Evolutionary conservation across 768 basidiomycete genomes (phyloP), one percentile per base, ranked within the genome.

Genomic region (Tephrocybe sp.): DNA sequence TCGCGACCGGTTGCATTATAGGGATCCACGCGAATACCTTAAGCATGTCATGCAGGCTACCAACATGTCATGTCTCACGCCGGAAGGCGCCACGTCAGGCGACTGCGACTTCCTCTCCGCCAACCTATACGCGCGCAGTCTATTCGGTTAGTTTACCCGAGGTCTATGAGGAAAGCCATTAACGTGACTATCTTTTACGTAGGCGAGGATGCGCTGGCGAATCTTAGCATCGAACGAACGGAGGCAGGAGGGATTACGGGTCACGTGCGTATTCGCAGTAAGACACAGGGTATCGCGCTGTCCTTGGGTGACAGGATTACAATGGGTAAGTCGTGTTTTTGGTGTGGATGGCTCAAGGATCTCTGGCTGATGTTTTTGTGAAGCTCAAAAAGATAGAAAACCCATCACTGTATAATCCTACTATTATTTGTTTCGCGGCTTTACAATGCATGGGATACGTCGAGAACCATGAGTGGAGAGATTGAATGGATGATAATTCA

Each of bases 81-180:
- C 95, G 0, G 92, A 92, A 18, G 95, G 95, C 43, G 93, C 95
- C 0, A 80, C 92, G 44, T 92, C 90, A 0, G 94, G 95, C 42
- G 94, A 98, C 54, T 98, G 94, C 61, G 90, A 94, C 69, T 99
- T 97, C 82, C 73, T 98, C 29, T 91, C 91, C 6, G 95, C 94
- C 22, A 97, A 98, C 64, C 84, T 97, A 80, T 97, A 97, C 69
- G 95, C 95, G 13, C 81, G 88, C 49, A 93, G 91, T 71, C 63
- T 95, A 56, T 99, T 98, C 56, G 94, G 94, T 88, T 43, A 57
- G 86, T 74, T 4, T 39, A 22, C 52, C 27, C n/a, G n/a, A n/a
- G n/a, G n/a, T n/a, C n/a, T n/a, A n/a, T n/a, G n/a, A n/a, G 11
- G n/a, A 6, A 33, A 15, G 33, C 34, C 12, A 33, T 33, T 33